These are phyloP conservation scores for Elongisporangium prolatum DNA, from an alignment of 352 stramenopile species.

Conservation along the genomic window DNA sequence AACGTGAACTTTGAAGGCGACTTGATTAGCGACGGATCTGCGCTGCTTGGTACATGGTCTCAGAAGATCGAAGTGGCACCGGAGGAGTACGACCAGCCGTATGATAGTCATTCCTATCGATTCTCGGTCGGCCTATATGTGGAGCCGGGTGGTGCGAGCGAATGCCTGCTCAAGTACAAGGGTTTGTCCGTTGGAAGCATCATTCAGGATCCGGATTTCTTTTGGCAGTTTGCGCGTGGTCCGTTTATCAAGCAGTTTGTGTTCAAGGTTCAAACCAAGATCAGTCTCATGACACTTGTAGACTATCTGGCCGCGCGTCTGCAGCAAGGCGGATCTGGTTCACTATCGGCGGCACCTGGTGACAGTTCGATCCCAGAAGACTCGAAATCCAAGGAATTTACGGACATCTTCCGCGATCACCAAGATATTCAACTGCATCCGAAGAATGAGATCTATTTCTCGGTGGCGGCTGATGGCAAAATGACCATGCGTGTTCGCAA, in stretches of 20 bases:
- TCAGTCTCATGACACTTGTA: conserved; percentile 37
- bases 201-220: conserved; percentile 72
- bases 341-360: conserved; percentile 6
- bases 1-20: conserved; percentile 55
- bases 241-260: conserved; percentile 67
- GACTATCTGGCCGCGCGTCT: conserved; percentile 53
- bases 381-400: conserved; percentile 18
- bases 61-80: conserved; percentile 44
- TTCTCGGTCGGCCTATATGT: conserved; percentile 68
- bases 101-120: conserved; percentile 28
- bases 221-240: conserved; percentile 52
- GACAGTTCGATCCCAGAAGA: conserved; percentile 16
- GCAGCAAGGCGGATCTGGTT: conserved; percentile 16
- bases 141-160: conserved; percentile 50
- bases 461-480: conserved; percentile 32
- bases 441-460: conserved; percentile 52
- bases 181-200: conserved; percentile 74
- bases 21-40: conserved; percentile 46
- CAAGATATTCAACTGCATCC: conserved; percentile 22
- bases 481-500: conserved; percentile 44
- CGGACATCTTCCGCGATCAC: conserved; percentile 25
- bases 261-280: conserved; percentile 53
- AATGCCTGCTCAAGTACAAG: conserved; percentile 78
- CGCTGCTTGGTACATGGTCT: conserved; percentile 65
- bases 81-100: conserved; percentile 25